phyloP scores from a whole-genome alignment of 352 stramenopile species.

The Plasmopara halstedii region DNA sequence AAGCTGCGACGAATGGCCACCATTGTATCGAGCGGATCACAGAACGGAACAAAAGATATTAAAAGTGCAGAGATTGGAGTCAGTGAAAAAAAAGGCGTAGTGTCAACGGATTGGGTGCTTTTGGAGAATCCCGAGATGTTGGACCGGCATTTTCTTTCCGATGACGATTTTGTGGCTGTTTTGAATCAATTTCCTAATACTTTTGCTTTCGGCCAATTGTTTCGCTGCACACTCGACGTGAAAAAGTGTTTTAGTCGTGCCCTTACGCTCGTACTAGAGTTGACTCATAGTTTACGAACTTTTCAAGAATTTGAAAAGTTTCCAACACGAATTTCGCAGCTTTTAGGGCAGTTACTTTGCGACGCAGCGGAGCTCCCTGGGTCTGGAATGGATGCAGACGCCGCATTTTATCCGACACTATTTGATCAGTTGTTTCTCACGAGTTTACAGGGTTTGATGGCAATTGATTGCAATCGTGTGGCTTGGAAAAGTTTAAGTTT shows the following conservation, averaged over 20 bases:
- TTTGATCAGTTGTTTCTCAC: constrained; percentile 85
- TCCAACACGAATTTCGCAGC: constrained; percentile 53
- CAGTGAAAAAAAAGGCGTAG: constrained; percentile 25
- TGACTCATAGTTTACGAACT: constrained; percentile 53
- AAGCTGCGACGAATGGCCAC: constrained; percentile 66
- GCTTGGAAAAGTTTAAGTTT: constrained; percentile 62
- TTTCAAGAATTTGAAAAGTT: constrained; percentile 84
- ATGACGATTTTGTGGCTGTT: constrained; percentile 79
- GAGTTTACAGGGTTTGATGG: constrained; percentile 61
- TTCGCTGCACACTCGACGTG: constrained; percentile 53
- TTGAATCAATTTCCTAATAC: constrained; percentile 82
- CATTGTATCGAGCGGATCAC: constrained; percentile 55
- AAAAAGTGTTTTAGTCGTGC: constrained; percentile 77
- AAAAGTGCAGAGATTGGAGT: constrained; percentile 21
- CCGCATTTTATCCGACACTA: constrained; percentile 61
- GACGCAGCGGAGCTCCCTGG: constrained; percentile 49
- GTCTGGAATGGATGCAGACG: constrained; percentile 14
- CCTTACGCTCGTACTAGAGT: constrained; percentile 64
- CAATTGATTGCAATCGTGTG: constrained; percentile 69
- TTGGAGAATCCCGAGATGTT: constrained; percentile 77
- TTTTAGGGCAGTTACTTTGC: constrained; percentile 55
- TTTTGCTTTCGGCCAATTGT: constrained; percentile 75
- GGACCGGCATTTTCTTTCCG: constrained; percentile 71
- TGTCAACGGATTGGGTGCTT: constrained; percentile 74
- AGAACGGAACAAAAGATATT: constrained; percentile 16